Conservation (phyloP, 2,329 filamentous ascomycete genomes). For the Ceratocystis colombiana region DNA sequence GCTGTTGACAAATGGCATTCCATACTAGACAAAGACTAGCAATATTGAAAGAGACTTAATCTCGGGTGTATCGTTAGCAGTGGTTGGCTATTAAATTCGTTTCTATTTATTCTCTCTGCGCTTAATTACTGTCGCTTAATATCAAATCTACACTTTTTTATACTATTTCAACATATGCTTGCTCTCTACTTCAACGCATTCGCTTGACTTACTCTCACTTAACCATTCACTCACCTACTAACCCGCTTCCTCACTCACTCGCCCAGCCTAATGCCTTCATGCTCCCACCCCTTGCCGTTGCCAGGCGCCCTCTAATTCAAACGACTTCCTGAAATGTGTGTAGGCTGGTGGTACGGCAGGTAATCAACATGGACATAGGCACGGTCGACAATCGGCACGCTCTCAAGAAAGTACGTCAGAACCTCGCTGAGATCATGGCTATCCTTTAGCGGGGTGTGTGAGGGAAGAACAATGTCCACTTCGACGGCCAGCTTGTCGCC, state of each 20-base stretch:
- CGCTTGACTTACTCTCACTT: no score
- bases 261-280: neutral
- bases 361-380: conserved; percentile 61
- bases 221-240: neutral
- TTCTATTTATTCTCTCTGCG: conserved; percentile 13
- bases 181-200: neutral
- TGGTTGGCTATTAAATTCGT: conserved; percentile 2
- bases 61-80: no score
- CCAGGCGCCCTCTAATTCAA: conserved; percentile 16
- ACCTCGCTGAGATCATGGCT: conserved; percentile 70
- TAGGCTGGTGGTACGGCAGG: conserved; percentile 51
- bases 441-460: conserved; percentile 63
- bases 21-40: conserved; percentile 51
- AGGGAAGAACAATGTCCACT: conserved; percentile 74
- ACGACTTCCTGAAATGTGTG: conserved; percentile 39
- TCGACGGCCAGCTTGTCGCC: conserved; percentile 75
- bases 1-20: conserved; percentile 91
- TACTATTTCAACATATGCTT: neutral
- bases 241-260: no score
- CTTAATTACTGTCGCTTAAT: neutral
- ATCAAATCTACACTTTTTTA: conserved; percentile 5
- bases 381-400: conserved; percentile 65
- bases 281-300: neutral
- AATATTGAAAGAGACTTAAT: no score
- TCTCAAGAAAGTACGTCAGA: conserved; percentile 75